Evolutionary conservation across 495 filamentous ascomycete genomes (phyloP).

Genomic region (Hyaloscypha bicolor): DNA sequence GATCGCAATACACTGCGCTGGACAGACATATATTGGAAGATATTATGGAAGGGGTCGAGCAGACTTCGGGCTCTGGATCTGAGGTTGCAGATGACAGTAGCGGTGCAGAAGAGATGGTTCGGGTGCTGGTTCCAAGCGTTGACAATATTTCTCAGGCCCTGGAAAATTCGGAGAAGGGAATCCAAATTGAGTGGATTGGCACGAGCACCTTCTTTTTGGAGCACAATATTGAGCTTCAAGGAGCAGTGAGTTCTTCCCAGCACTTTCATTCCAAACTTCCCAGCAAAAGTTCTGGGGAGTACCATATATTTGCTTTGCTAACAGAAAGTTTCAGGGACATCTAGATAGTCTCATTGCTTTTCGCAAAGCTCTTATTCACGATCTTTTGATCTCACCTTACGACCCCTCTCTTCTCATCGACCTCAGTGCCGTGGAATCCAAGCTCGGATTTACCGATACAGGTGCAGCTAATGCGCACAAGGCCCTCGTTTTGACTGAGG

Average conservation of each 20-base stretch:
- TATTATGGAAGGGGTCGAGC: background rate
- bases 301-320: background rate
- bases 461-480: slow-evolving; percentile 15
- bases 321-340: slow-evolving; percentile 9
- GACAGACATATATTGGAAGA: background rate
- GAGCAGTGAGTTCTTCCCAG: slow-evolving; percentile 8
- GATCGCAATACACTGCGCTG: background rate
- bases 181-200: slow-evolving; percentile 22
- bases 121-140: background rate
- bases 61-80: background rate
- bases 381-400: slow-evolving; percentile 19
- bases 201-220: slow-evolving; percentile 16
- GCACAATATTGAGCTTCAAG: slow-evolving; percentile 1
- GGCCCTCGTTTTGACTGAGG: slow-evolving; percentile 13
- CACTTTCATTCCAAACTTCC: background rate
- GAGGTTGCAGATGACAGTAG: slow-evolving; percentile 1
- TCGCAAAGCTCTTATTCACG: slow-evolving; percentile 18
- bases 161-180: background rate
- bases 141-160: background rate
- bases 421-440: slow-evolving; percentile 2
- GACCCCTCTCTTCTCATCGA: slow-evolving; percentile 15
- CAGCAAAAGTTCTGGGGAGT: background rate
- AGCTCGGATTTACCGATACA: slow-evolving; percentile 26
- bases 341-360: slow-evolving; percentile 9
- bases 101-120: background rate